These are phyloP conservation scores for Pythium aquatile DNA, from an alignment of 352 stramenopile species.

Conservation along the genomic window DNA sequence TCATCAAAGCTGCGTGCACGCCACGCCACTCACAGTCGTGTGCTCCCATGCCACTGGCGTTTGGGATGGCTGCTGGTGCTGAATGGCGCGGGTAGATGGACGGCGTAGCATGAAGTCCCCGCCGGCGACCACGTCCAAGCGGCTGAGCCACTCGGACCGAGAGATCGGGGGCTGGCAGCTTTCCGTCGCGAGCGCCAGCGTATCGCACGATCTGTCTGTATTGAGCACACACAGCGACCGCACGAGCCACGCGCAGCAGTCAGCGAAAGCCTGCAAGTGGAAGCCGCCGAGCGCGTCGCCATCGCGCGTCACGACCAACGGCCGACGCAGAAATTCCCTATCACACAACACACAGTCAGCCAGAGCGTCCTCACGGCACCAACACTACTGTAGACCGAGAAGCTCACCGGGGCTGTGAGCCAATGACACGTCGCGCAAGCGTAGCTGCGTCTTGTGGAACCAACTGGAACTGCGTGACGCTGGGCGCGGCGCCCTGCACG, in stretches of 20 bases:
- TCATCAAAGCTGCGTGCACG: background rate
- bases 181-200: conserved; percentile 26
- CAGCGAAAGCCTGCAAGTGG: conserved; percentile 44
- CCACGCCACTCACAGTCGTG: conserved; percentile 9
- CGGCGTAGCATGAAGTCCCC: conserved; percentile 48
- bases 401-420: conserved; percentile 9
- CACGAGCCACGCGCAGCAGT: conserved; percentile 37
- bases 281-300: conserved; percentile 39
- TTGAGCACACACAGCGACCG: conserved; percentile 54
- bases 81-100: conserved; percentile 36
- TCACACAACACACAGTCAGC: background rate
- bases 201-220: conserved; percentile 68
- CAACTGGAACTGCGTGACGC: conserved; percentile 58
- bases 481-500: conserved; percentile 4
- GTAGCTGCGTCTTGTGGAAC: conserved; percentile 23
- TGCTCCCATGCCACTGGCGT: conserved; percentile 2
- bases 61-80: conserved; percentile 13
- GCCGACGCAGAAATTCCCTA: conserved; percentile 26
- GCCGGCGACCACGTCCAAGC: conserved; percentile 55
- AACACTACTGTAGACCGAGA: background rate
- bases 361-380: background rate
- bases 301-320: conserved; percentile 14
- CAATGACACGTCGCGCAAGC: background rate
- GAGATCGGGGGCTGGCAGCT: background rate
- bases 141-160: conserved; percentile 31